Evolutionary conservation across 345 rosid species (phyloP), one percentile per base, ranked within the genome.

Genomic region (Erodium maritimum): DNA sequence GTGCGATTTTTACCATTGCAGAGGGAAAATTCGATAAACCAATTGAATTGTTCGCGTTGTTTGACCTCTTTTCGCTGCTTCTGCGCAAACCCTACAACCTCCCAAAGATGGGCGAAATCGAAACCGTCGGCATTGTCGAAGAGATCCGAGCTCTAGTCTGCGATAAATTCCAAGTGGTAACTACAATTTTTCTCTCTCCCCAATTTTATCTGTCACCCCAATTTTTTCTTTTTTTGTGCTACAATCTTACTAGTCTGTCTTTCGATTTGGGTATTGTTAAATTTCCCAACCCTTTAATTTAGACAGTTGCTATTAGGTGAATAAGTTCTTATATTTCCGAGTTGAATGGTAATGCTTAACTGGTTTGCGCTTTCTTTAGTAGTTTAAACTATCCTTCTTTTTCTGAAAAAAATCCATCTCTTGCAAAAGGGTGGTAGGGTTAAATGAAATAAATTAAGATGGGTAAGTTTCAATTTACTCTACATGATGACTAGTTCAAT

Each of bases 101-200:
- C 48, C 17, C 48, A 42, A 61, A 51, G n/a, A 72, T 79, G 86
- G 62, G 76, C 5, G 60, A 67, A 53, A 83, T 76, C n/a, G 90
- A 84, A 77, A 80, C 93, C 81, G 81, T 84, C 69, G 82, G 76
- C 51, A 59, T 88, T 20, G 75, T 81, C 58, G 82, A 80, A 20
- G 87, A 91, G 73, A 74, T 88, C 68, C 73, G 83, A 54, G 69
- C 86, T 61, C 82, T 86, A 51, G 89, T 91, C 56, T 82, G 86
- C 54, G 96, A 86, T 78, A 78, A 82, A 51, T 79, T 82, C 51
- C 88, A 84, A 91, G 90, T 82, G 80, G 95, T 86, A 80, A 67
- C 46, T 20, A 57, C 56, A 17, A 25, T 54, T 37, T 56, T 21
- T 21, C 57, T 67, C 48, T 10, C 8, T 37, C 21, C 53, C 52